phyloP scores from a whole-genome alignment of 257 asterid species.

The Lithospermum erythrorhizon region DNA sequence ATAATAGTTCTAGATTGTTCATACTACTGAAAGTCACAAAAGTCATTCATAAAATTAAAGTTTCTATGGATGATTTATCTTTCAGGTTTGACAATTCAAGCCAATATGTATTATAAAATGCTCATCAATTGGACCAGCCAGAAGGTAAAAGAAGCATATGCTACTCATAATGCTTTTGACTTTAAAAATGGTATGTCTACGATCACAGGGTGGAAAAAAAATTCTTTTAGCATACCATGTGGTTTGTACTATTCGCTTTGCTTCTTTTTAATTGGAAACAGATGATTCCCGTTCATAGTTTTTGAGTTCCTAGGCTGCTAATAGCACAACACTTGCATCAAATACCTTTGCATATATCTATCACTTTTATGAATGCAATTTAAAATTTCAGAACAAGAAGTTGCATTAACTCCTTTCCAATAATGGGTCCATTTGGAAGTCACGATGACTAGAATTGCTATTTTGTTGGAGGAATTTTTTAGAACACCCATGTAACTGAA shows the following conservation, averaged over 20 bases:
- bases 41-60: neutral
- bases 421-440: too few relatives aligned
- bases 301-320: too few relatives aligned
- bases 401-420: too few relatives aligned
- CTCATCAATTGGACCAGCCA: constrained; percentile 95
- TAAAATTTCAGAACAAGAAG: too few relatives aligned
- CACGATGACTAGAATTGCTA: too few relatives aligned
- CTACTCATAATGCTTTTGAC: constrained; percentile 75
- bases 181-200: constrained; percentile 54
- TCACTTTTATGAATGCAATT: too few relatives aligned
- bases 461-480: too few relatives aligned
- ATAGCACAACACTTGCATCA: too few relatives aligned
- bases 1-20: neutral
- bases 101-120: constrained; percentile 68
- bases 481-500: too few relatives aligned
- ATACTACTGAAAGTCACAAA: too few relatives aligned
- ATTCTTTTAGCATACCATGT: neutral
- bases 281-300: too few relatives aligned
- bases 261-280: neutral
- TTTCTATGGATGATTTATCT: constrained; percentile 6
- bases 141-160: constrained; percentile 78
- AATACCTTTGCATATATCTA: too few relatives aligned
- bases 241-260: neutral
- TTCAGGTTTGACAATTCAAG: constrained; percentile 88
- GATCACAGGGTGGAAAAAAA: constrained; percentile 8